Base-by-base conservation (phyloP, 139 green algal genomes). In the Ettlia oleoabundans region DNA sequence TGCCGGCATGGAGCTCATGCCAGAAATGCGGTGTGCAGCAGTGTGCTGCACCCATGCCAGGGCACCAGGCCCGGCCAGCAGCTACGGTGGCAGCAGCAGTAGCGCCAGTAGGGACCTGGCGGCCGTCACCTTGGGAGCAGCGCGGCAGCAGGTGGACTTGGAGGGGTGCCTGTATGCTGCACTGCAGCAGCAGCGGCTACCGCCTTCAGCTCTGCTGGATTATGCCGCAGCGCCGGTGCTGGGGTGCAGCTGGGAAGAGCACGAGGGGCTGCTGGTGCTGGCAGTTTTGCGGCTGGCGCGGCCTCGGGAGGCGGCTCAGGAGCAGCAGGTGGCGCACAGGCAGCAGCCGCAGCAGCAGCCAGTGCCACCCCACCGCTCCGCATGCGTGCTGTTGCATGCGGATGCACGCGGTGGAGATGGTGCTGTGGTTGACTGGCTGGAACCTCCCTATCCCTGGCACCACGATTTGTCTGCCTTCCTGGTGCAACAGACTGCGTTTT, bases 401-500 rank as follows among this genome's bases (percentile, higher is more conserved):
- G 73, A 51, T 1, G 73, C 73, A 22, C 19, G 6, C 15, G 41
- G 38, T 3, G 73, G 73, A 2, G 10, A 2, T 4, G 35, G 30
- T 6, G 26, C 3, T 15, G 51, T 55, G 8, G 73, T 80, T 0
- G 73, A 80, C 35, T 80, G 73, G 73, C 53, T 80, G 2, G 73
- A 80, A 52, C 52, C 73, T 7, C 53, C 73, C 9, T 80, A 80
- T 40, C 73, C 73, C 35, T 80, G 73, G 73, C 73, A 80, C 26
- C 18, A 67, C 53, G 73, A 80, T 35, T 53, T 80, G 52, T 69
- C 73, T 7, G 53, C 73, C 4, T 80, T 69, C 53, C 38, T 80
- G 73, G 73, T 80, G 73, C 73, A 80, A 52, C 73, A 80, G 37
- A 80, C 73, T 15, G 73, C 73, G 7, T 67, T 80, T 53, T 51